Evolutionary conservation across 495 filamentous ascomycete genomes (phyloP), one percentile per base, ranked within the genome.

Genomic region (Penicilliopsis zonata): DNA sequence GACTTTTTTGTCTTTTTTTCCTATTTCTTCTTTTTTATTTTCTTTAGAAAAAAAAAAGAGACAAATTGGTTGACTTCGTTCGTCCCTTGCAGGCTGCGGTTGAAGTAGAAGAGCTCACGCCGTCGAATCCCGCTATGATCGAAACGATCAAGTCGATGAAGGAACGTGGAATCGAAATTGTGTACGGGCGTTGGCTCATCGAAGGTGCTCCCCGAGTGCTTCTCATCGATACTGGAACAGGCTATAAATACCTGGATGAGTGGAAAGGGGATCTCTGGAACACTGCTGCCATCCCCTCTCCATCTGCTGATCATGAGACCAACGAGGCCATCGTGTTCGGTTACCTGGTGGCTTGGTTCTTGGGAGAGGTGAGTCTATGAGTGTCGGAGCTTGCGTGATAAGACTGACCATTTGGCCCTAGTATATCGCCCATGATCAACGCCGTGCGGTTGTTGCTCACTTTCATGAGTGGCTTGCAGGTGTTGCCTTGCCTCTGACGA

Each of bases 401-500:
- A 17, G 5, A 18, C 24, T 40, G 18, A 41, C 33, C 32, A 29
- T 41, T 31, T 18, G 15, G 1, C 30, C n/a, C 5, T 51, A 94
- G 88, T 96, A 83, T 48, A 84, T 94, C 28, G 82, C 78, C 45
- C 87, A 94, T 53, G 90, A 98, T 55, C 84, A 77, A 51, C 75
- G 72, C 28, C 80, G 76, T 37, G 90, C 90, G 0, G 84, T 98
- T 33, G 83, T 98, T 44, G 92, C 86, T 21, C 92, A 98, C 57
- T 98, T 96, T 63, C 90, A 98, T 59, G 90, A 98, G 59, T 98
- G 90, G 90, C 70, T 98, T 30, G 82, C 90, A 5, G 92, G 88
- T 53, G 90, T 98, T n/a, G 90, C 85, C 35, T 66, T 96, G 14
- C 90, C 92, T 7, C 68, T 98, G 41, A 80, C 77, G 51, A 92